A percentile compares a stretch with the other conserved stretches of the same genome.
phyloP scores from a whole-genome alignment of 2,329 filamentous ascomycete genomes.

The Sporothrix euskadiensis region DNA sequence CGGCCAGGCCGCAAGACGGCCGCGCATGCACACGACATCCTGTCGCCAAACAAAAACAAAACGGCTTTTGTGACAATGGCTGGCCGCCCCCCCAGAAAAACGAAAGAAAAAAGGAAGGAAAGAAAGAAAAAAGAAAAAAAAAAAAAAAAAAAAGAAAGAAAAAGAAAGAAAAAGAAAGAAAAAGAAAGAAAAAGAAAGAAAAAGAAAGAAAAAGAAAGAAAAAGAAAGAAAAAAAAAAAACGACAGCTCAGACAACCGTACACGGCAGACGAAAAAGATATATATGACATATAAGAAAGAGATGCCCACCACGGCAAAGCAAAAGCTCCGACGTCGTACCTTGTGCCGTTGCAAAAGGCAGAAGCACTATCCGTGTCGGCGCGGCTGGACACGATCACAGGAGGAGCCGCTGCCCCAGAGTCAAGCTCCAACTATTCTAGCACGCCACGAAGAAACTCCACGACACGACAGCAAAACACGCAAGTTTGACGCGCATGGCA shows the following conservation, averaged over 20 bases:
- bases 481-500: not conserved
- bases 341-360: not conserved
- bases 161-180: no score
- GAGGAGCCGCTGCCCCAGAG: not conserved
- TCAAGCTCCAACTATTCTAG: not conserved
- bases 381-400: not conserved
- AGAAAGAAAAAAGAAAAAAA: no score
- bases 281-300: not conserved
- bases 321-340: constrained; percentile 15
- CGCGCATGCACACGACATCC: not conserved
- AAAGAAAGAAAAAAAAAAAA: not conserved
- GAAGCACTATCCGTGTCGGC: not conserved
- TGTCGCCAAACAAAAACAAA: no score
- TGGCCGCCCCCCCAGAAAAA: no score
- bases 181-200: no score
- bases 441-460: not conserved
- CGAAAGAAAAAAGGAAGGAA: no score
- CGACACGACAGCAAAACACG: not conserved
- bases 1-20: not conserved
- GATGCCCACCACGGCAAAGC: not conserved
- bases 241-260: not conserved
- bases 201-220: not conserved
- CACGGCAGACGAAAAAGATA: not conserved
- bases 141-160: no score
- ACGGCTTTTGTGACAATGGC: no score